phyloP scores from a whole-genome alignment of 805 yeast species.

The Candida odintsovae region DNA sequence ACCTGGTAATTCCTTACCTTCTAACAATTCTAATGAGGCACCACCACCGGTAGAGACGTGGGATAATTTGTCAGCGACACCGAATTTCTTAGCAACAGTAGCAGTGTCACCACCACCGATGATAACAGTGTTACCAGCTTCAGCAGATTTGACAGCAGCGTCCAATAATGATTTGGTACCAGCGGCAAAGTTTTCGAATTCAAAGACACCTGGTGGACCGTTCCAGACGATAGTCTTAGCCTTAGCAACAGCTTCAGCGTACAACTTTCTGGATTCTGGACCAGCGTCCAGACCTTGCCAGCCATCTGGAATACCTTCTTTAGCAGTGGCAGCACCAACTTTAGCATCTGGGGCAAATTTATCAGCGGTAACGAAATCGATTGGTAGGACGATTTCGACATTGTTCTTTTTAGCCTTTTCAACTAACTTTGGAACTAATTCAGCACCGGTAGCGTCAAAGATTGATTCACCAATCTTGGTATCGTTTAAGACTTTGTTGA shows the following conservation, averaged over 20 bases:
- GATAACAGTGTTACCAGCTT: slow-evolving; percentile 88
- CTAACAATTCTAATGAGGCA: slow-evolving; percentile 97
- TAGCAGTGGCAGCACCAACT: slow-evolving; percentile 78
- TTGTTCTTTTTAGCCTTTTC: slow-evolving; percentile 95
- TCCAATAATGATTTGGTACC: slow-evolving; percentile 92
- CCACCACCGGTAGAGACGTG: slow-evolving; percentile 99
- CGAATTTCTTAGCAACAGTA: slow-evolving; percentile 97
- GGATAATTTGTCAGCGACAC: slow-evolving; percentile 92
- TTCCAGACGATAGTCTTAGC: slow-evolving; percentile 99
- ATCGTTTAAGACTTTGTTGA: slow-evolving; percentile 86
- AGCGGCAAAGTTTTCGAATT: slow-evolving; percentile 83
- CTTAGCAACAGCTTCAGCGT: slow-evolving; percentile 75
- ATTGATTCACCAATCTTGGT: slow-evolving; percentile 89
- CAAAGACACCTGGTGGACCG: slow-evolving; percentile 99
- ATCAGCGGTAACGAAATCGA: slow-evolving; percentile 95
- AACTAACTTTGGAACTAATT: slow-evolving; percentile 85
- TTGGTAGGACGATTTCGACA: slow-evolving; percentile 91
- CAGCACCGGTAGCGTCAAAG: slow-evolving; percentile 91
- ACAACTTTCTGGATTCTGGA: slow-evolving; percentile 78
- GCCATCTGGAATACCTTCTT: slow-evolving; percentile 88
- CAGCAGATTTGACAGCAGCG: slow-evolving; percentile 81
- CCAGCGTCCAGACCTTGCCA: slow-evolving; percentile 97
- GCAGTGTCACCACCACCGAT: slow-evolving; percentile 99
- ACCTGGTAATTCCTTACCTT: slow-evolving; percentile 99
- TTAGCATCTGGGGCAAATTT: slow-evolving; percentile 88